Conservation (phyloP, 2,329 filamentous ascomycete genomes). For the Zarea fungicola region DNA sequence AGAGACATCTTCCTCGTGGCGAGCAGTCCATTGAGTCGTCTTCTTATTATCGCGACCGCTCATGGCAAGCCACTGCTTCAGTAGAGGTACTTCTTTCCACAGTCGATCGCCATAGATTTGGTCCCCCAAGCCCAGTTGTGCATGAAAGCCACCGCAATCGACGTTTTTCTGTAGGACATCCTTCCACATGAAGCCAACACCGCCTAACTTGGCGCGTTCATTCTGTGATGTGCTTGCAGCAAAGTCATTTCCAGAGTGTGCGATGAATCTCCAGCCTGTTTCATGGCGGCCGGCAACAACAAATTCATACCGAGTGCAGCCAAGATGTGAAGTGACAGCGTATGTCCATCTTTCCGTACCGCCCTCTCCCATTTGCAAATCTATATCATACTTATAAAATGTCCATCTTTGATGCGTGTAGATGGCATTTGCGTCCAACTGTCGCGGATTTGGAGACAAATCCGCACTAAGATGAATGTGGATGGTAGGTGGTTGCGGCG, state of each 20-base stretch:
- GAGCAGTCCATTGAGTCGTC: conserved; percentile 85
- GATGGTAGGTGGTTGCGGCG: conserved; percentile 87
- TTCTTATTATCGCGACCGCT: conserved; percentile 91
- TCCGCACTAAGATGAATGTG: conserved; percentile 89
- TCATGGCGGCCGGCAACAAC: conserved; percentile 86
- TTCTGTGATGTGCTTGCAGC: conserved; percentile 79
- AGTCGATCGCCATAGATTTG: conserved; percentile 94
- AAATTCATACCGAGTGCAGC: conserved; percentile 98
- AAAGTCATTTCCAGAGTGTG: conserved; percentile 95
- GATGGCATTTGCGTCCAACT: conserved; percentile 76
- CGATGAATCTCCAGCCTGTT: conserved; percentile 91
- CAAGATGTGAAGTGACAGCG: conserved; percentile 91
- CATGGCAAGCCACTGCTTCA: conserved; percentile 93
- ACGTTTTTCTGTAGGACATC: conserved; percentile 96
- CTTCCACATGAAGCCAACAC: conserved; percentile 96
- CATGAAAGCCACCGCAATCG: conserved; percentile 92
- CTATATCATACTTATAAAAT: conserved; percentile 92
- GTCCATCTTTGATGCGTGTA: conserved; percentile 89
- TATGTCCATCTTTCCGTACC: conserved; percentile 90
- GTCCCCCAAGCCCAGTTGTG: conserved; percentile 84
- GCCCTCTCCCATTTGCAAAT: conserved; percentile 81
- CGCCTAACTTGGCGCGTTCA: conserved; percentile 79
- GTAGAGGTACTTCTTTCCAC: conserved; percentile 90
- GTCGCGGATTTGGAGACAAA: conserved; percentile 85
- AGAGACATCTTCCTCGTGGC: conserved; percentile 89